Evolutionary conservation across 2,329 filamentous ascomycete species (phyloP), one percentile per base, ranked within the genome.

Genomic region (Penicillium concentricum): DNA sequence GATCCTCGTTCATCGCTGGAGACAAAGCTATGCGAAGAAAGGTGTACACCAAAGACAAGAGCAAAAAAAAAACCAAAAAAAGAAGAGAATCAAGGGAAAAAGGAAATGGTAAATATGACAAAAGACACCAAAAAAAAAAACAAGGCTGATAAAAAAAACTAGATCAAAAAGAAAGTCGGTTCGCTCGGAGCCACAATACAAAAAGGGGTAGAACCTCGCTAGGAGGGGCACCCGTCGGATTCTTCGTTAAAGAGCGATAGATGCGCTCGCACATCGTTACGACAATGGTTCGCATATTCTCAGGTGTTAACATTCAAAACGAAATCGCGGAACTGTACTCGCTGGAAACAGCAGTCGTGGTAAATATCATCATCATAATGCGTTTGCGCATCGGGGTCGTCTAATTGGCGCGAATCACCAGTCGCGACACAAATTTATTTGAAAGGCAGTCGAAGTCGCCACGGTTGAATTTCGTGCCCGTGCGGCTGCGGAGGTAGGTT

Each of bases 401-500:
- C 22, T 82, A 96, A 80, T 95, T 96, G 70, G 93, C 90, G 68
- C 93, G 91, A 75, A 97, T 96, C 74, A 97, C 92, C 70, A 97
- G 85, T 79, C 95, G 95, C 37, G 92, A 95, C 66, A 97, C 80
- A 81, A 97, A 97, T 81, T 97, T 97, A 82, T 96, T 97, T 51
- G 92, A 96, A 72, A 97, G 78, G 59, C 88, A 94, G 80, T 97
- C 93, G 72, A 97, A 97, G 79, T 97, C 91, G 68, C 88, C 85
- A 67, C 90, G 87, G 79, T 96, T 89, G 75, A 96, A 97, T 76
- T 88, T 91, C 69, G 89, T 86, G 57, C 88, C 87, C 65, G 85
- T 84, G 66, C 93, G 90, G 59, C 86, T 86, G 69, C 91, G 87
- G 60, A 97, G 84, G 76, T 97, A 97, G 54, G 85, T 81, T 79